Evolutionary conservation across 2,329 filamentous ascomycete species (phyloP).

Genomic region (Colletotrichum tabaci): DNA sequence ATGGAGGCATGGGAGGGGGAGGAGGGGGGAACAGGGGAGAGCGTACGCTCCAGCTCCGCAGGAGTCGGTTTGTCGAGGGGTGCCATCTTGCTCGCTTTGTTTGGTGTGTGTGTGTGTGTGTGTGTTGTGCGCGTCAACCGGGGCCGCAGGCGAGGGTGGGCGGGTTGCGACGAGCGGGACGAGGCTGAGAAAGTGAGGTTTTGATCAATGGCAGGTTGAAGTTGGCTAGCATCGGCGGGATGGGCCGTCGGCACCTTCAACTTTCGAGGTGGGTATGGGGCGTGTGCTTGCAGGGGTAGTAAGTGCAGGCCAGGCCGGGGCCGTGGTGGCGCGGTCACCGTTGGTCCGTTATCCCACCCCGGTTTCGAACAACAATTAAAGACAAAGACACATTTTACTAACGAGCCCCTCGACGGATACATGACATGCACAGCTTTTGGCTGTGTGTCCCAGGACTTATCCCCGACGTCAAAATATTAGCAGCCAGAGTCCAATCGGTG

Average conservation of each 20-base stretch:
- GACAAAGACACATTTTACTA: neutral
- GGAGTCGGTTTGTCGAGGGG: constrained; percentile 58
- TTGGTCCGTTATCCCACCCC: constrained; percentile 12
- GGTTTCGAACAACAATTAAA: neutral
- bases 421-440: constrained; percentile 1
- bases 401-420: constrained; percentile 18
- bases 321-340: neutral
- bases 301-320: constrained; percentile 19
- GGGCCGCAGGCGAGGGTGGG: neutral
- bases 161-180: neutral
- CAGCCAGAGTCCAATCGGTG: neutral
- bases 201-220: constrained; percentile 9
- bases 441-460: neutral
- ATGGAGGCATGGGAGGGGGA: neutral
- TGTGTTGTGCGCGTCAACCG: neutral
- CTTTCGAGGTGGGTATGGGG: constrained; percentile 32
- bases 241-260: constrained; percentile 22
- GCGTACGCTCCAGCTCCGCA: constrained; percentile 57
- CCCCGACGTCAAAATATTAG: neutral
- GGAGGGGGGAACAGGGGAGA: too few relatives aligned
- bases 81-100: constrained; percentile 52
- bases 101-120: constrained; percentile 11
- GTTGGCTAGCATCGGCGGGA: constrained; percentile 30
- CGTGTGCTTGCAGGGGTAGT: constrained; percentile 6
- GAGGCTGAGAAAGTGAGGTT: constrained; percentile 26